Evolutionary conservation across 2,329 filamentous ascomycete genomes (phyloP).

Genomic region (Chaetomium strumarium): DNA sequence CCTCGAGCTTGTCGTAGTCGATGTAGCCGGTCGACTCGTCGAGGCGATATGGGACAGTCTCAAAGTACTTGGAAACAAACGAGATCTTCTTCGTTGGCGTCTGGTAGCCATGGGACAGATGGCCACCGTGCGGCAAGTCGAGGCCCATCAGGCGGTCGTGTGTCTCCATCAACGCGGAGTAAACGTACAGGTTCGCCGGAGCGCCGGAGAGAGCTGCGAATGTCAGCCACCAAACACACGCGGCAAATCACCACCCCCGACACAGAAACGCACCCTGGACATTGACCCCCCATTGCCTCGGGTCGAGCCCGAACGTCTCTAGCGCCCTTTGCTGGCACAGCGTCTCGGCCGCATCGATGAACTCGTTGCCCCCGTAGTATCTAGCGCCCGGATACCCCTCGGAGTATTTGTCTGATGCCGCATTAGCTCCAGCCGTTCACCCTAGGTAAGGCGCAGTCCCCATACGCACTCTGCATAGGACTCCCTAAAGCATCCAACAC

Average conservation of each 20-base stretch:
- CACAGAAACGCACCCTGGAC: slow-evolving; percentile 63
- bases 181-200: slow-evolving; percentile 80
- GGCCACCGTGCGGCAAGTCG: slow-evolving; percentile 91
- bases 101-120: slow-evolving; percentile 95
- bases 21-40: slow-evolving; percentile 88
- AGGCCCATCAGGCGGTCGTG: slow-evolving; percentile 97
- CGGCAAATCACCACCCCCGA: slow-evolving; percentile 2
- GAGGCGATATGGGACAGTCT: slow-evolving; percentile 91
- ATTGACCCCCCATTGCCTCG: slow-evolving; percentile 92
- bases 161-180: slow-evolving; percentile 84
- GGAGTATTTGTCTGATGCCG: slow-evolving; percentile 82
- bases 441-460: neutral
- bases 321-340: slow-evolving; percentile 87
- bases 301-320: slow-evolving; percentile 75
- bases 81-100: slow-evolving; percentile 92
- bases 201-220: slow-evolving; percentile 65
- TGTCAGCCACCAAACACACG: slow-evolving; percentile 13
- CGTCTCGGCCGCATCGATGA: slow-evolving; percentile 85
- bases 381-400: slow-evolving; percentile 94
- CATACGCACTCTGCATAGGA: slow-evolving; percentile 79
- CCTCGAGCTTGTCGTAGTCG: slow-evolving; percentile 87
- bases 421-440: slow-evolving; percentile 21
- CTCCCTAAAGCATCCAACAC: slow-evolving; percentile 87
- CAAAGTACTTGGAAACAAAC: slow-evolving; percentile 98
- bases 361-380: slow-evolving; percentile 96